Evolutionary conservation across 495 filamentous ascomycete genomes (phyloP).

Genomic region (Daldinia caldariorum): DNA sequence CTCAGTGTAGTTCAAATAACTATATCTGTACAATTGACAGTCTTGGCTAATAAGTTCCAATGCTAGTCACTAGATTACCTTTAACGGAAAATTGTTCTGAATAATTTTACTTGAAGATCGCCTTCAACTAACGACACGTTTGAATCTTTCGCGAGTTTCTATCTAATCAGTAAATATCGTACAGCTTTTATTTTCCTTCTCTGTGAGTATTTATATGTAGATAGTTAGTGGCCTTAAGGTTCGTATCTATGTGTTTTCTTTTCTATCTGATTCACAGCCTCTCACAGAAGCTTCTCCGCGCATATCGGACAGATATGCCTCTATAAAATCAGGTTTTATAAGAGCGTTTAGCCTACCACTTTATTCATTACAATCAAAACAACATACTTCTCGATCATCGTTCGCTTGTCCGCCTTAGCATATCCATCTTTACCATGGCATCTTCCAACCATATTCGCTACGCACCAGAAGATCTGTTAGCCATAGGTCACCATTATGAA

Average conservation of each 20-base stretch:
- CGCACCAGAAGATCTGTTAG: conserved; percentile 4
- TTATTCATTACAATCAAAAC: neutral
- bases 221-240: neutral
- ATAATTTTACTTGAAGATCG: too few species aligned
- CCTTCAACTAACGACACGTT: neutral
- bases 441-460: conserved; percentile 12
- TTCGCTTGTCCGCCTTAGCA: neutral
- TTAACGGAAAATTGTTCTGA: too few species aligned
- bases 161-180: too few species aligned
- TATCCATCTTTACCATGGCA: neutral
- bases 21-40: neutral
- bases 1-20: too few species aligned
- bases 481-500: neutral
- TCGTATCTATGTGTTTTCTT: neutral
- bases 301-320: neutral
- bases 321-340: neutral
- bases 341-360: neutral
- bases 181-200: neutral
- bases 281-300: neutral
- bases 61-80: too few species aligned
- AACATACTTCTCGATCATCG: neutral
- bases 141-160: neutral
- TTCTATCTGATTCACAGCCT: neutral
- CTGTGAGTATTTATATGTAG: neutral
- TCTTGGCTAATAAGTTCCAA: too few species aligned